Evolutionary conservation across 23 red algal genomes (phyloP), one percentile per base, ranked within the genome.

Genomic region (Gracilaria vermiculophylla): DNA sequence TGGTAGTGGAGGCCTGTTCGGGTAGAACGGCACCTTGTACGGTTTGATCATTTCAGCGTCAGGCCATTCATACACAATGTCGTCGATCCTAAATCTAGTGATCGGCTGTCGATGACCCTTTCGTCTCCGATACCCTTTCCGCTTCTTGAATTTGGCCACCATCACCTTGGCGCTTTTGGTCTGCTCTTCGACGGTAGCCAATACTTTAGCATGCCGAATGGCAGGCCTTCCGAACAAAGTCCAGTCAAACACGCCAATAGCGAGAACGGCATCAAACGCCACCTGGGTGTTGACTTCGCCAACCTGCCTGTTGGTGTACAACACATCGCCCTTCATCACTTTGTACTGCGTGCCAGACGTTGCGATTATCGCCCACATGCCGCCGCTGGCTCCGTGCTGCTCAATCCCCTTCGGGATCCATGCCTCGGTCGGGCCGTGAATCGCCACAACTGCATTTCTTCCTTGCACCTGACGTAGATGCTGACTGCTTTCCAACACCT

Each of bases 21-120:
- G 81, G 35, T 60, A 4, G 35, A 47, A 70, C 0, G 41, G 23
- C 10, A 86, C 81, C 11, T 86, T 28, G 31, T 86, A 72, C 41
- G 60, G 60, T 31, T 35, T 70, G 40, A 86, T 72, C 60, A 44
- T 66, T 27, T 86, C 62, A 19, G 67, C 69, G 27, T 52, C 51
- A 56, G 88, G 88, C 56, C 57, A 75, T 44, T 72, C 32, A 49
- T 94, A 94, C 6, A 66, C 80, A 67, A 94, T 77, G 6, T 77
- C 44, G 49, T 52, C 39, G 43, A 94, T 77, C 31, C 90, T 73
- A 84, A 94, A 61, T 52, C 90, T 73, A 53, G 90, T 94, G 45
- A 94, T 86, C 37, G 71, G 81, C 35, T 94, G 90, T 37, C 90
- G 90, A 77, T 94, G 90, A 19, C 90, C 90, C 48, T 85, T 78